phyloP scores from a whole-genome alignment of 768 basidiomycete species.

The Pleurotus ostreatus region DNA sequence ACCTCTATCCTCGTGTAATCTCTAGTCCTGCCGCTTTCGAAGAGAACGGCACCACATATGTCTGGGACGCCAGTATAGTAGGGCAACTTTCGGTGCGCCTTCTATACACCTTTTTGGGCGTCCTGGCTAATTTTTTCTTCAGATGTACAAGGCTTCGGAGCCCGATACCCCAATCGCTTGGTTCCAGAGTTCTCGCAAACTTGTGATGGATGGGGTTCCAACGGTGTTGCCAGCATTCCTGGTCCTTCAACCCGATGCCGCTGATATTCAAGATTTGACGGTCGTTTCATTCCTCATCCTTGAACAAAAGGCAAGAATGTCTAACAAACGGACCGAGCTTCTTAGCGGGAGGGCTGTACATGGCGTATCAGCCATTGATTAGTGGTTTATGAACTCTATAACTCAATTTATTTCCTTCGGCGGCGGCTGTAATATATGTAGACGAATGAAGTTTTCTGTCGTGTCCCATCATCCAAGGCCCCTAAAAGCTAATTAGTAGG shows the following conservation, averaged over 20 bases:
- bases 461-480: no score
- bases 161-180: conserved; percentile 19
- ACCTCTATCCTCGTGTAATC: not conserved
- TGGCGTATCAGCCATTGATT: not conserved
- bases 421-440: no score
- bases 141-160: not conserved
- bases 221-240: conserved; percentile 15
- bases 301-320: conserved; percentile 18
- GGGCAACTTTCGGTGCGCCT: conserved; percentile 17
- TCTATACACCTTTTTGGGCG: no score
- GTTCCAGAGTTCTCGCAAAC: conserved; percentile 18
- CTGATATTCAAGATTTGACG: conserved; percentile 18
- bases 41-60: conserved; percentile 13
- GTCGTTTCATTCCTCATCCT: conserved; percentile 21
- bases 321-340: not conserved
- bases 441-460: no score
- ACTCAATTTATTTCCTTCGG: no score
- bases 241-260: conserved; percentile 17
- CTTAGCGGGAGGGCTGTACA: not conserved
- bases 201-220: conserved; percentile 9
- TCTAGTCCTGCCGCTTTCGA: conserved; percentile 22
- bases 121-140: no score
- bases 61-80: conserved; percentile 17
- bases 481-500: no score
- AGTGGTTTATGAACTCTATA: no score